phyloP scores from a whole-genome alignment of 495 filamentous ascomycete genomes.

The Oidiodendron maius region DNA sequence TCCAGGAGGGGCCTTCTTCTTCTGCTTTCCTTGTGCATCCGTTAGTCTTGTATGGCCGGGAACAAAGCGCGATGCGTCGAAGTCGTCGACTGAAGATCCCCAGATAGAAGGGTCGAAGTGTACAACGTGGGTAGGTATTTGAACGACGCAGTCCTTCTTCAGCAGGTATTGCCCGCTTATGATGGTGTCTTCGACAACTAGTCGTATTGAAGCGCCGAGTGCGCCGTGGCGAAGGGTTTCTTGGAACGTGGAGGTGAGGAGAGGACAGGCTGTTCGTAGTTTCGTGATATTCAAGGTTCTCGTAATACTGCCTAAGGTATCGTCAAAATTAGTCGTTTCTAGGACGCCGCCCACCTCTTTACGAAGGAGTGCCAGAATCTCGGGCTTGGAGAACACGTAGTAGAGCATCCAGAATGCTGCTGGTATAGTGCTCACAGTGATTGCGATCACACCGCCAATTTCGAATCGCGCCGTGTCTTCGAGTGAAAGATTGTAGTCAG shows the following conservation, averaged over 20 bases:
- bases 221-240: no score
- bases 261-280: background rate
- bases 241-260: background rate
- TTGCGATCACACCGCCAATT: background rate
- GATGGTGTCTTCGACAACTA: background rate
- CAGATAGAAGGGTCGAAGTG: background rate
- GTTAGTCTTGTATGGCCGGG: no score
- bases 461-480: background rate
- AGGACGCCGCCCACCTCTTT: background rate
- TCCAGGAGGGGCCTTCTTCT: background rate
- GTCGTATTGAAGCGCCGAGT: no score
- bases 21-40: no score
- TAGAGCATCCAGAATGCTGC: background rate
- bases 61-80: background rate
- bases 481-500: background rate
- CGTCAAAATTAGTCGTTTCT: background rate
- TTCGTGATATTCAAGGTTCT: background rate
- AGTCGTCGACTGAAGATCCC: background rate
- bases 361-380: background rate
- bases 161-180: background rate
- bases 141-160: background rate
- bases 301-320: background rate
- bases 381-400: background rate
- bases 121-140: background rate
- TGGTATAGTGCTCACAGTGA: background rate